A percentile compares a stretch with the other conserved stretches of the same genome.
Conservation (phyloP, 305 asterid species). For the Plantago coronopus region DNA sequence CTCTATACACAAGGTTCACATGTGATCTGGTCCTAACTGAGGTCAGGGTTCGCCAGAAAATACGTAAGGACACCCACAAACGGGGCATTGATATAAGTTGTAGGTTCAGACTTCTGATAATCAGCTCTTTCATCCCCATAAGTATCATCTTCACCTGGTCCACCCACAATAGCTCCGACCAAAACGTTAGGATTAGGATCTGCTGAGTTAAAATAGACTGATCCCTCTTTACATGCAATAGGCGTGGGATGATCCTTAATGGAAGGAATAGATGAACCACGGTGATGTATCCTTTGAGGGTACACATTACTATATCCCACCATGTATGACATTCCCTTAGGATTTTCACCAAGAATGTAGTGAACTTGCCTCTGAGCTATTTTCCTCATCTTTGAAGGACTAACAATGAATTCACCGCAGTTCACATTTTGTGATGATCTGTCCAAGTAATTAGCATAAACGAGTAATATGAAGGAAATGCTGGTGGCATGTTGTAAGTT, state of each 20-base stretch:
- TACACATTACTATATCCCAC: slow-evolving; percentile 72
- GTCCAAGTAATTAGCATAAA: slow-evolving; percentile 69
- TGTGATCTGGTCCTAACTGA: slow-evolving; percentile 21
- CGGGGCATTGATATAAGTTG: slow-evolving; percentile 89
- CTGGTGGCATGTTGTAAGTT: slow-evolving; percentile 88
- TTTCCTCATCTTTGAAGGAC: slow-evolving; percentile 51
- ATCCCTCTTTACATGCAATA: slow-evolving; percentile 63
- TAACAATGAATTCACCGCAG: slow-evolving; percentile 51
- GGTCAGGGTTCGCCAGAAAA: slow-evolving; percentile 51
- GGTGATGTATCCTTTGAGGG: slow-evolving; percentile 77
- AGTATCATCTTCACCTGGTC: slow-evolving; percentile 79
- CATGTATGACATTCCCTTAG: slow-evolving; percentile 89
- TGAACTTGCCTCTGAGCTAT: slow-evolving; percentile 71
- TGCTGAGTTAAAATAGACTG: slow-evolving; percentile 71
- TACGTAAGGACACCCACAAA: slow-evolving; percentile 78
- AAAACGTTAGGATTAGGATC: slow-evolving; percentile 69
- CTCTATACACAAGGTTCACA: slow-evolving; percentile 21
- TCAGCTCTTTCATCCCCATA: slow-evolving; percentile 66
- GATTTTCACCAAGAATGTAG: slow-evolving; percentile 86
- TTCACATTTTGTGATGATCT: slow-evolving; percentile 48
- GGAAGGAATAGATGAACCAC: slow-evolving; percentile 79
- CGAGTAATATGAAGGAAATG: slow-evolving; percentile 76
- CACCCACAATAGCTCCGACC: slow-evolving; percentile 88
- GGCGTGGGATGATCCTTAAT: slow-evolving; percentile 57
- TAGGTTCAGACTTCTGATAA: slow-evolving; percentile 69